Evolutionary conservation across 176 grass and related monocot species (phyloP), one percentile per base, ranked within the genome.

Genomic region (Ampelocalamus luodianensis): DNA sequence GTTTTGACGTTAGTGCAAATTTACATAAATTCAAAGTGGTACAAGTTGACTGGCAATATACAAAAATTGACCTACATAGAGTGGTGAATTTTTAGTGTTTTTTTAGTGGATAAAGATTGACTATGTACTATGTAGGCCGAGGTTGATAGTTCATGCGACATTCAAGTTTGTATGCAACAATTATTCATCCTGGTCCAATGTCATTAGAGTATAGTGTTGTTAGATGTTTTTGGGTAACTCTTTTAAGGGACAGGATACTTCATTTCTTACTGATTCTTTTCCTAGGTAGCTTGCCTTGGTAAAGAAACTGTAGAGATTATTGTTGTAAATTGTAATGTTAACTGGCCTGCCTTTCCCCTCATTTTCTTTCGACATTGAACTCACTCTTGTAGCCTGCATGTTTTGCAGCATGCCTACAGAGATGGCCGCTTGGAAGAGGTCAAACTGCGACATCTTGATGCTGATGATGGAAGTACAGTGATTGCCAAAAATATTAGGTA

Each of bases 401-500:
- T 79, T 83, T 51, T 92, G 51, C 96, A 96, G 96, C 96, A 99
- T 89, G 93, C 91, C 32, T 96, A 99, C 67, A 92, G 90, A 89
- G 93, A 96, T 78, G 93, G 93, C 20, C 90, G 81, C 29, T 81
- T 99, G 91, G 96, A 99, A 92, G 93, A 99, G 82, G 90, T 94
- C 18, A 63, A 81, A 71, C 56, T 99, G 73, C 85, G 96, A 29
- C 96, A 96, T 92, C 91, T 99, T 87, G 96, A 99, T 92, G 86
- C 89, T 77, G 93, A 96, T 73, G 96, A 99, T 74, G 96, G 93
- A 79, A 96, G 58, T 71, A 92, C 93, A 74, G 81, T 99, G 68
- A 99, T 99, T 77, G 91, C 92, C 53, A 99, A 99, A 85, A 85
- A 92, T 76, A 99, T 96, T 69, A 94, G 96, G 96, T 94, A 74